Evolutionary conservation across 129 eudicot species (phyloP).

Genomic region (Silybum marianum): DNA sequence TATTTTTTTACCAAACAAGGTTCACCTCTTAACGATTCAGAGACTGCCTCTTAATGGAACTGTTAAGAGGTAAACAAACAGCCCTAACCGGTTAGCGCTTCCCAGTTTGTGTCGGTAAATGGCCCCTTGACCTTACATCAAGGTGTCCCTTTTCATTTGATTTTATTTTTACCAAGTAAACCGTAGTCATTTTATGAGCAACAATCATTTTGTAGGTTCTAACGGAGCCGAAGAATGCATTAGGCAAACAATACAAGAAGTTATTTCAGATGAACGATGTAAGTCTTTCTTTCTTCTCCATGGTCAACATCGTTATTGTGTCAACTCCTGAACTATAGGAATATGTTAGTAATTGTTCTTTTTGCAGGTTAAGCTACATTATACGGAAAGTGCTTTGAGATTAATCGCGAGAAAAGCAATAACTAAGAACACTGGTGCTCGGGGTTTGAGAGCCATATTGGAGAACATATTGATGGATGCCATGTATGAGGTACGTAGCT

Average conservation of each 20-base stretch:
- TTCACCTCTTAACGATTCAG: too few species aligned
- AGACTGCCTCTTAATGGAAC: too few species aligned
- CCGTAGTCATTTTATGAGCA: neutral
- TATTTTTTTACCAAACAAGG: too few species aligned
- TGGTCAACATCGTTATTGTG: neutral
- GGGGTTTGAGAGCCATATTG: slow-evolving; percentile 87
- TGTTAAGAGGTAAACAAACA: too few species aligned
- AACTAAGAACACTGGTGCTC: slow-evolving; percentile 90
- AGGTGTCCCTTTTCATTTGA: neutral
- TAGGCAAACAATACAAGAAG: slow-evolving; percentile 96
- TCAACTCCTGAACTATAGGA: neutral
- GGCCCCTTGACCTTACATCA: neutral
- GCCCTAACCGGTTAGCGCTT: too few species aligned
- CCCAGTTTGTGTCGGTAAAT: neutral
- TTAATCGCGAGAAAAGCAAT: slow-evolving; percentile 85
- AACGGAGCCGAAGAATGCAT: slow-evolving; percentile 92
- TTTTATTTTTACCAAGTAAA: neutral
- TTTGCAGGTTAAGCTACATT: slow-evolving; percentile 82
- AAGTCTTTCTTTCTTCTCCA: slow-evolving; percentile 27
- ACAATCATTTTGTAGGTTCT: slow-evolving; percentile 63
- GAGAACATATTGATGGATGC: slow-evolving; percentile 95
- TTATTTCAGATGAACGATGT: slow-evolving; percentile 96
- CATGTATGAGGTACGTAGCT: slow-evolving; percentile 81
- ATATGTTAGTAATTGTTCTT: neutral
- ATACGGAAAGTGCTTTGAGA: slow-evolving; percentile 79